Conservation (phyloP, 345 rosid genomes). For the Rhodamnia argentea region DNA sequence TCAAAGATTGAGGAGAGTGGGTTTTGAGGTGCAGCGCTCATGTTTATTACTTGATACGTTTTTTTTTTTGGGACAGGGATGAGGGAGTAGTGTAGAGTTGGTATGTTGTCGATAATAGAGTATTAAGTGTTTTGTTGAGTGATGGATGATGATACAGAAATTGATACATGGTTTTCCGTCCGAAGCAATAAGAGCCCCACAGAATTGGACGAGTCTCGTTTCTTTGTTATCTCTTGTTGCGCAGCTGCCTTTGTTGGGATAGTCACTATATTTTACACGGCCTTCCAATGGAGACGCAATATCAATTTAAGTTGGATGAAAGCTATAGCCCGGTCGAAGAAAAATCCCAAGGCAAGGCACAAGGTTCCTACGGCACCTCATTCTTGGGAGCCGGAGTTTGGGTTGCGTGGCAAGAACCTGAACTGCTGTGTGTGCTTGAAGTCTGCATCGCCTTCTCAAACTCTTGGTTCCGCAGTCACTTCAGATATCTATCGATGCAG, state of each 20-base stretch:
- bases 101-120: not conserved
- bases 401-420: constrained; percentile 67
- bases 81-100: not conserved
- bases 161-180: constrained; percentile 31
- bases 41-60: not conserved
- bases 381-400: constrained; percentile 56
- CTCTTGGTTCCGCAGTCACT: constrained; percentile 40
- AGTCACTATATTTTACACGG: constrained; percentile 74
- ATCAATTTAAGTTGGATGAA: constrained; percentile 91
- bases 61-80: not conserved
- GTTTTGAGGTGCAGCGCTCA: not conserved
- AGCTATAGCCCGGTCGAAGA: constrained; percentile 87
- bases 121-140: not conserved
- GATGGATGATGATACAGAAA: constrained; percentile 66
- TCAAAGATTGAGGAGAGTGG: not conserved
- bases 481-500: constrained; percentile 61
- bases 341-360: constrained; percentile 77
- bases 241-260: constrained; percentile 76
- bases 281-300: constrained; percentile 95
- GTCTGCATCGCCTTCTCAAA: constrained; percentile 60
- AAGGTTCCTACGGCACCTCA: constrained; percentile 63
- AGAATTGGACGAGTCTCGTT: constrained; percentile 41
- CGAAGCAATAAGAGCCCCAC: constrained; percentile 35
- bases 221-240: constrained; percentile 53
- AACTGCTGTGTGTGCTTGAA: constrained; percentile 88